These are phyloP conservation scores for Schwanniomyces yamadae DNA, from an alignment of 805 yeast species.

Conservation along the genomic window DNA sequence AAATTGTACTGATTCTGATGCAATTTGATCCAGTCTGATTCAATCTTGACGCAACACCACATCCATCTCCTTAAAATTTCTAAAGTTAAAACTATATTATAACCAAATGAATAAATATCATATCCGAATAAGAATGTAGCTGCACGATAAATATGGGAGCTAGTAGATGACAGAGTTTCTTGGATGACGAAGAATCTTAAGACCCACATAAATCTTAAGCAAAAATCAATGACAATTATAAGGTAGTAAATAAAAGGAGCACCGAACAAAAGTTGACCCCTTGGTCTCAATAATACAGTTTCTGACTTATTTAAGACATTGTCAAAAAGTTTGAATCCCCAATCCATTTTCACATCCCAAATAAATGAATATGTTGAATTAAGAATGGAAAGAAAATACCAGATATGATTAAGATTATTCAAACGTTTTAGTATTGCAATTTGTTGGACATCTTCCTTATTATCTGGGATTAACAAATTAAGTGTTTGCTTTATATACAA, in stretches of 20 bases:
- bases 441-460: slow-evolving; percentile 11
- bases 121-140: slow-evolving; percentile 36
- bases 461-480: slow-evolving; percentile 5
- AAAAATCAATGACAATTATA: slow-evolving; percentile 61
- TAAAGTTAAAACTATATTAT: slow-evolving; percentile 63
- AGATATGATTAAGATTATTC: slow-evolving; percentile 29
- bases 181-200: slow-evolving; percentile 46
- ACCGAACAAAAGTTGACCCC: slow-evolving; percentile 24
- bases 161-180: slow-evolving; percentile 19
- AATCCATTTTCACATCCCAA: slow-evolving; percentile 91
- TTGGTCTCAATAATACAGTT: slow-evolving; percentile 15
- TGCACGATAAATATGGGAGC: slow-evolving; percentile 13
- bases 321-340: slow-evolving; percentile 67
- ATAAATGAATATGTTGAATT: slow-evolving; percentile 76
- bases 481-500: slow-evolving; percentile 20
- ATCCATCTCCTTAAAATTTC: slow-evolving; percentile 84
- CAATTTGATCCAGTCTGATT: slow-evolving; percentile 60
- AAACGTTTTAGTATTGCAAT: slow-evolving; percentile 15
- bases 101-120: slow-evolving; percentile 50
- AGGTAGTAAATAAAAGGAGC: slow-evolving; percentile 44
- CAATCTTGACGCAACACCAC: slow-evolving; percentile 86
- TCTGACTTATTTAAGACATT: slow-evolving; percentile 15
- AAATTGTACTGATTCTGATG: slow-evolving; percentile 7
- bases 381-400: slow-evolving; percentile 48
- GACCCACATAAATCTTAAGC: slow-evolving; percentile 76